These are phyloP conservation scores for Wallacemonas sp. DNA, from an alignment of 208 protist genomes.

Conservation along the genomic window DNA sequence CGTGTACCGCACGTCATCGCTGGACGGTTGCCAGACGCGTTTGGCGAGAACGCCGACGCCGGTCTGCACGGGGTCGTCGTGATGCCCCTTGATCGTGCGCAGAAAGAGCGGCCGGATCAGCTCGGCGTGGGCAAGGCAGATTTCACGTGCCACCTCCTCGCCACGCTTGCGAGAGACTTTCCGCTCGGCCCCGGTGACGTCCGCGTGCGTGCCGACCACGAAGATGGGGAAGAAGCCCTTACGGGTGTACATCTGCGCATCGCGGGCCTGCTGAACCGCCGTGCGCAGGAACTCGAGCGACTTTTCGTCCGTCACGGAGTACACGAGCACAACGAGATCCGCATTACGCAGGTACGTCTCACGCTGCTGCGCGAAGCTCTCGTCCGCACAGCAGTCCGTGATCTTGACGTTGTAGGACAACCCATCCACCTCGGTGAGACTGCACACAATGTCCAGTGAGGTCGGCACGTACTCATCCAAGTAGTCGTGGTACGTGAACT, in stretches of 20 bases:
- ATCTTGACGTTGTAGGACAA: constrained; percentile 40
- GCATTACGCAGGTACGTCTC: constrained; percentile 53
- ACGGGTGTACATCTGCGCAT: constrained; percentile 15
- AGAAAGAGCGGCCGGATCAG: constrained; percentile 6
- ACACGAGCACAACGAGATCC: constrained; percentile 63
- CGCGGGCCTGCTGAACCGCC: constrained; percentile 38
- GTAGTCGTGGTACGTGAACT: constrained; percentile 43
- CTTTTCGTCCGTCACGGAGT: constrained; percentile 45
- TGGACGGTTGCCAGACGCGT: neutral
- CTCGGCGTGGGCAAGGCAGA: constrained; percentile 4
- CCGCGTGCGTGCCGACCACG: constrained; percentile 58
- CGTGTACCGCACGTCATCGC: neutral
- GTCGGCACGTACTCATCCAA: constrained; percentile 35
- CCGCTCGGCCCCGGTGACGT: constrained; percentile 4
- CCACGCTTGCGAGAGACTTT: neutral
- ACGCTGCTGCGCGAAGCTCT: constrained; percentile 47
- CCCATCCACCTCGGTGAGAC: constrained; percentile 32
- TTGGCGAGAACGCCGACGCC: neutral
- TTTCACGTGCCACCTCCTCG: constrained; percentile 8
- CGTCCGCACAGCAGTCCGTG: constrained; percentile 53
- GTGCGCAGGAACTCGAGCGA: constrained; percentile 33
- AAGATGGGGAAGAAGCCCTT: constrained; percentile 40
- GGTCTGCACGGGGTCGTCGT: neutral
- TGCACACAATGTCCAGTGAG: constrained; percentile 50
- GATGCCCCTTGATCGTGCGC: neutral